Conservation (phyloP, 768 basidiomycete genomes). For the Pleurotus eryngii region DNA sequence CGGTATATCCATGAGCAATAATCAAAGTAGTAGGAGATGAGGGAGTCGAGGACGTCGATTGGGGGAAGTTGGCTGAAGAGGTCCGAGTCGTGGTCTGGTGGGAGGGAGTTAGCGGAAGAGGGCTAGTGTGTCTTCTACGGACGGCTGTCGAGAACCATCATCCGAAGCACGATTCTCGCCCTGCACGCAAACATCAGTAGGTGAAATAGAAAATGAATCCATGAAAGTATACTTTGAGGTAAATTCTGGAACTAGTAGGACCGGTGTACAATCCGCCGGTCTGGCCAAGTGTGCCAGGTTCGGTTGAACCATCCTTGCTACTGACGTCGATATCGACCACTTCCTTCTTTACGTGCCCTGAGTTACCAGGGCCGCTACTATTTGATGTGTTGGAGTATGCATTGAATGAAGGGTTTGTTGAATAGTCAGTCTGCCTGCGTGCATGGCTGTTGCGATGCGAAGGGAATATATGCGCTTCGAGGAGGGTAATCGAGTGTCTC, state of each 20-base stretch:
- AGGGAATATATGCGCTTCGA: slow-evolving; percentile 59
- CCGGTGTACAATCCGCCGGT: slow-evolving; percentile 72
- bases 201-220: not conserved
- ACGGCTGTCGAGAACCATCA: slow-evolving; percentile 52
- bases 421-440: slow-evolving; percentile 25
- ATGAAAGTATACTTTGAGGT: slow-evolving; percentile 51
- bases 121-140: slow-evolving; percentile 27
- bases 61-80: slow-evolving; percentile 64
- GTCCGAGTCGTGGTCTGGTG: slow-evolving; percentile 68
- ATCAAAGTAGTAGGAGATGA: slow-evolving; percentile 77
- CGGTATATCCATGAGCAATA: slow-evolving; percentile 89
- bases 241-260: slow-evolving; percentile 72
- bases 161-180: slow-evolving; percentile 46
- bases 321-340: slow-evolving; percentile 37
- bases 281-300: slow-evolving; percentile 67
- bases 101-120: slow-evolving; percentile 29
- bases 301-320: not conserved
- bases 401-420: too few relatives aligned
- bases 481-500: slow-evolving; percentile 63
- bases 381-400: too few relatives aligned
- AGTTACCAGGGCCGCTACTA: not conserved
- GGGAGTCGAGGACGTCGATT: slow-evolving; percentile 65
- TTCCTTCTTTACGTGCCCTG: slow-evolving; percentile 53
- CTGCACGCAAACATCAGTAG: not conserved
- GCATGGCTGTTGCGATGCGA: slow-evolving; percentile 33